Conservation (phyloP, 345 rosid species). For the Eutrema yunnanense region DNA sequence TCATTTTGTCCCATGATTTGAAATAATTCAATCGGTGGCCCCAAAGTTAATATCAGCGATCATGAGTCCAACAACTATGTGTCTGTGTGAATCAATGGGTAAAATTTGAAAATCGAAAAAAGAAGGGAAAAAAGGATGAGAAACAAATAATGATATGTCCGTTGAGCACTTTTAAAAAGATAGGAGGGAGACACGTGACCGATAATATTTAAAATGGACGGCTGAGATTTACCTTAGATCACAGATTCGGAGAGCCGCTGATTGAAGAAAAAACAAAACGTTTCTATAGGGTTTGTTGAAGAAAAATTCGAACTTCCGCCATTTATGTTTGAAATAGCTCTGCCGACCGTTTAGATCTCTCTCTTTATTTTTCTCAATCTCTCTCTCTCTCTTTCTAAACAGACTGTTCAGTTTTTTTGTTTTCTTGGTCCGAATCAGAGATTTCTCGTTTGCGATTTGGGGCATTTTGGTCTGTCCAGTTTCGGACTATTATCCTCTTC, state of each 20-base stretch:
- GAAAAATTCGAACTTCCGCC: constrained; percentile 41
- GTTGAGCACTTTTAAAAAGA: constrained; percentile 35
- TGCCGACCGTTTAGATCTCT: constrained; percentile 42
- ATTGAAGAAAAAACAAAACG: constrained; percentile 4
- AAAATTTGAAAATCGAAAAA: background rate
- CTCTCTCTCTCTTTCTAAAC: background rate
- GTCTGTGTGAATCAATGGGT: background rate
- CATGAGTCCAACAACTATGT: background rate
- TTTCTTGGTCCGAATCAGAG: constrained; percentile 18
- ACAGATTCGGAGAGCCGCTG: constrained; percentile 26
- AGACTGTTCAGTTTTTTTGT: background rate
- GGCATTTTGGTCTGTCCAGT: constrained; percentile 30
- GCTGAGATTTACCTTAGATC: constrained; percentile 18
- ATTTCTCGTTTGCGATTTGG: constrained; percentile 18
- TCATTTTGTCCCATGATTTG: background rate
- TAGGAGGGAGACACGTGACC: background rate
- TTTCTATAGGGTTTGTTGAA: constrained; percentile 40
- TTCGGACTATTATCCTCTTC: constrained; percentile 17
- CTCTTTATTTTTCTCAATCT: constrained; percentile 7
- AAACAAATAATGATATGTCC: constrained; percentile 31
- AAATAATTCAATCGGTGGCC: constrained; percentile 5
- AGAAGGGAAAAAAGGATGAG: background rate
- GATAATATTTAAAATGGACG: constrained; percentile 29
- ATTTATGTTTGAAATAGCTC: constrained; percentile 49
- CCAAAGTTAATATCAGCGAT: background rate